These are phyloP conservation scores for Plasmodium fragile DNA, from an alignment of 169 alveolate genomes.

Conservation along the genomic window DNA sequence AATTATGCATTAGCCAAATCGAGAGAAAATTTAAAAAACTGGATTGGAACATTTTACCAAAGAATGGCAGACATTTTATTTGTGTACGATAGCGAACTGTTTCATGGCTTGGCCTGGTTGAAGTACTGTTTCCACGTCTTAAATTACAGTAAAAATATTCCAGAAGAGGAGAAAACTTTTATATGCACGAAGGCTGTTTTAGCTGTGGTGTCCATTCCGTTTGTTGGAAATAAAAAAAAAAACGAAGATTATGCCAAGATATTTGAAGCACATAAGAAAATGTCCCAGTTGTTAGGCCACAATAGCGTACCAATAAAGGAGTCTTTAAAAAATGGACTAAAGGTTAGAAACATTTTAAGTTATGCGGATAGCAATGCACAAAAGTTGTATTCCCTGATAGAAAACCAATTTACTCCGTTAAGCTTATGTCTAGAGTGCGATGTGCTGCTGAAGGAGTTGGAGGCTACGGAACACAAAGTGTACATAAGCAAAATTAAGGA, in stretches of 20 bases:
- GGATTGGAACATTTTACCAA: slow-evolving; percentile 93
- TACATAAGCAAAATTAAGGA: slow-evolving; percentile 88
- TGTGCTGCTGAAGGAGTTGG: slow-evolving; percentile 77
- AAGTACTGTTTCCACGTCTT: slow-evolving; percentile 88
- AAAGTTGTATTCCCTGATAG: slow-evolving; percentile 86
- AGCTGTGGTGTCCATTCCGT: slow-evolving; percentile 89
- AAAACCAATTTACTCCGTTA: slow-evolving; percentile 84
- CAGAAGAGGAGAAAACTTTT: slow-evolving; percentile 85
- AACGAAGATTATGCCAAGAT: slow-evolving; percentile 78
- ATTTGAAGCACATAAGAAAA: slow-evolving; percentile 88
- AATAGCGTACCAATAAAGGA: slow-evolving; percentile 90
- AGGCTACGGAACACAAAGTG: slow-evolving; percentile 50
- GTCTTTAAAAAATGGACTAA: slow-evolving; percentile 85
- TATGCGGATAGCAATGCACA: slow-evolving; percentile 84
- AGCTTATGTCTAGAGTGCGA: slow-evolving; percentile 81
- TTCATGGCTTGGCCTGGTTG: slow-evolving; percentile 94
- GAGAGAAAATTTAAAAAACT: slow-evolving; percentile 87
- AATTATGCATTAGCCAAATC: slow-evolving; percentile 78
- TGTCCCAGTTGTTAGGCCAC: slow-evolving; percentile 89
- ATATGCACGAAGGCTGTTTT: slow-evolving; percentile 89
- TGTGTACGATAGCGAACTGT: slow-evolving; percentile 93
- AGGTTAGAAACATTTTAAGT: slow-evolving; percentile 84
- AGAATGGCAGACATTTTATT: slow-evolving; percentile 92
- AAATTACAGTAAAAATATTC: slow-evolving; percentile 87
- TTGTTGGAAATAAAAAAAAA: slow-evolving; percentile 57